phyloP scores from a whole-genome alignment of 306 rosid species.

The Prunus davidiana region DNA sequence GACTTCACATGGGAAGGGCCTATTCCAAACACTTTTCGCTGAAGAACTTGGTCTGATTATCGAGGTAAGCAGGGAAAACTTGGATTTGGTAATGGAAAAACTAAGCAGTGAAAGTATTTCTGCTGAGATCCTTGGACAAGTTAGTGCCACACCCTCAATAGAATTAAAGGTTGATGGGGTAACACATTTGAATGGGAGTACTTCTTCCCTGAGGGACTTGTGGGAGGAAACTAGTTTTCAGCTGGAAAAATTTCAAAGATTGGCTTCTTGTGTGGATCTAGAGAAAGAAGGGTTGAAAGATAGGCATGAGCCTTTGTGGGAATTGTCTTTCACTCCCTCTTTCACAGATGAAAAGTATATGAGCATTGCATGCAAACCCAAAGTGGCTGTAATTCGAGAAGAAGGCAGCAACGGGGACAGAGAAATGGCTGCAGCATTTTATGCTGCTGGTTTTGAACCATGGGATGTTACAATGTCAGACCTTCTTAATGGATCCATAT shows the following conservation, averaged over 20 bases:
- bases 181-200: conserved; percentile 51
- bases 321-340: conserved; percentile 64
- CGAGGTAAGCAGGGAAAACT: conserved; percentile 69
- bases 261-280: conserved; percentile 72
- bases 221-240: conserved; percentile 87
- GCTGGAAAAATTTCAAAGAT: conserved; percentile 68
- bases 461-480: conserved; percentile 92
- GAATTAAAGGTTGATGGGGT: conserved; percentile 64
- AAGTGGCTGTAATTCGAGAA: conserved; percentile 87
- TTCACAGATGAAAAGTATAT: conserved; percentile 57
- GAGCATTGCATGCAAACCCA: conserved; percentile 56
- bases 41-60: conserved; percentile 85
- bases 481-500: conserved; percentile 60
- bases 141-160: conserved; percentile 45
- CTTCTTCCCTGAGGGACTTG: conserved; percentile 62
- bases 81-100: conserved; percentile 45
- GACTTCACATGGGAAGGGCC: conserved; percentile 52
- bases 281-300: conserved; percentile 78
- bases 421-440: conserved; percentile 93
- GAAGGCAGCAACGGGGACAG: conserved; percentile 96
- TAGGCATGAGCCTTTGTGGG: conserved; percentile 72
- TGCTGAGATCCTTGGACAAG: conserved; percentile 62
- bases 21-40: conserved; percentile 68
- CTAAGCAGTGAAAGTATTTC: conserved; percentile 44
- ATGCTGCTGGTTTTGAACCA: conserved; percentile 77